A percentile compares a stretch with the other conserved stretches of the same genome.
Conservation (phyloP, 2,329 filamentous ascomycete genomes). For the Fusarium graminum region DNA sequence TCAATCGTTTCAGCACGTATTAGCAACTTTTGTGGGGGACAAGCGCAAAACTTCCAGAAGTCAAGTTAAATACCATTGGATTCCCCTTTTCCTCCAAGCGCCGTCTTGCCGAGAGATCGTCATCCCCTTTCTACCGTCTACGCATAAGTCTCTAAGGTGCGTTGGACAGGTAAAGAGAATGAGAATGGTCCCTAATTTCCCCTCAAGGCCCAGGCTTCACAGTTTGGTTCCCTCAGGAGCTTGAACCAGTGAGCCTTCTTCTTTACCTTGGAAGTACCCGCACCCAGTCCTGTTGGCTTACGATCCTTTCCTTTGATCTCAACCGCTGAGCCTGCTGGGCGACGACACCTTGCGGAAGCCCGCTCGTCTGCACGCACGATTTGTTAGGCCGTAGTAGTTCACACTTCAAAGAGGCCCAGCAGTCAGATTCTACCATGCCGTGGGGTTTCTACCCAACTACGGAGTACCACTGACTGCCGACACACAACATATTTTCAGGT, state of each 20-base stretch:
- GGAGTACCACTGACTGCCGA: constrained; percentile 38
- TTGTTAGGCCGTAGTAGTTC: constrained; percentile 25
- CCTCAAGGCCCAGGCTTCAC: constrained; percentile 33
- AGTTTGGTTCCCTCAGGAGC: constrained; percentile 24
- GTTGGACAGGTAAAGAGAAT: constrained; percentile 21
- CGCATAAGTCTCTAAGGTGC: constrained; percentile 22
- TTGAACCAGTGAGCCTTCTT: constrained; percentile 31
- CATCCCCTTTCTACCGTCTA: constrained; percentile 38
- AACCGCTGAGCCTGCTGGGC: constrained; percentile 43
- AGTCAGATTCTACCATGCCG: constrained; percentile 46
- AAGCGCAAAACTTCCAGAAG: constrained; percentile 32
- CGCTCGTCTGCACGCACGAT: constrained; percentile 33
- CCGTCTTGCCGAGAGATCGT: constrained; percentile 27
- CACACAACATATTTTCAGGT: constrained; percentile 15
- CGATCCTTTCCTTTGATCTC: constrained; percentile 44
- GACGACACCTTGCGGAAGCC: constrained; percentile 44
- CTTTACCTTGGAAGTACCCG: constrained; percentile 34
- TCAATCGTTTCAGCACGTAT: constrained; percentile 27
- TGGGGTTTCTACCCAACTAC: constrained; percentile 7
- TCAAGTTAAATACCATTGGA: constrained; percentile 26
- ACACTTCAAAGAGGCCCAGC: constrained; percentile 17
- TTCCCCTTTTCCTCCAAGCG: constrained; percentile 25
- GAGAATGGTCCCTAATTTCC: constrained; percentile 42
- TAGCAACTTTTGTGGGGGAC: constrained; percentile 15
- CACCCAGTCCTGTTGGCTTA: constrained; percentile 46